These are phyloP conservation scores for Amphirosellinia nigrospora DNA, from an alignment of 495 filamentous ascomycete genomes.

Conservation along the genomic window DNA sequence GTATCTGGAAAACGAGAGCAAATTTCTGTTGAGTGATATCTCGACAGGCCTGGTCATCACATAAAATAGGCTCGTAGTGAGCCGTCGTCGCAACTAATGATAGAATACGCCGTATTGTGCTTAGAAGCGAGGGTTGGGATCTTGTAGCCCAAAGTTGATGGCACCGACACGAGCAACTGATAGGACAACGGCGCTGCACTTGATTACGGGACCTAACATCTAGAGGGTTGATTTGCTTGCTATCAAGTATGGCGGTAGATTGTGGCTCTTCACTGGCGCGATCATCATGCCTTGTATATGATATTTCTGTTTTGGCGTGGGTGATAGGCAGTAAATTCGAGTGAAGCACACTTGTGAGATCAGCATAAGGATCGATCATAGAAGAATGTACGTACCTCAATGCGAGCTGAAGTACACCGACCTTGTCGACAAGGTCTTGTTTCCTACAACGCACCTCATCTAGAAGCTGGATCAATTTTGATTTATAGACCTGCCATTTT, in stretches of 20 bases:
- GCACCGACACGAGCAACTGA: not conserved
- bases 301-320: not conserved
- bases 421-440: constrained; percentile 7
- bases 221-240: not conserved
- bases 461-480: not conserved
- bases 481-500: constrained; percentile 1
- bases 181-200: not conserved
- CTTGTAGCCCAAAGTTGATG: not conserved
- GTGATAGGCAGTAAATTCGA: not conserved
- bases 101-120: not conserved
- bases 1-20: not conserved
- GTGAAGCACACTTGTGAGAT: not conserved
- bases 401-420: constrained; percentile 7
- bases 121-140: not conserved
- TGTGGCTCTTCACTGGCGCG: not conserved
- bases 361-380: not conserved
- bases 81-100: not conserved
- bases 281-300: not conserved
- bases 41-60: not conserved
- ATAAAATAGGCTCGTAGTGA: not conserved
- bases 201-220: not conserved
- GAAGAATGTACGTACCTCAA: not conserved
- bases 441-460: constrained; percentile 3
- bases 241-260: not conserved
- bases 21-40: not conserved